Percentiles rank a stretch among this genome's conserved stretches.
These are phyloP conservation scores for Fusarium caatingaense DNA, from an alignment of 2,329 filamentous ascomycete species.

Conservation along the genomic window DNA sequence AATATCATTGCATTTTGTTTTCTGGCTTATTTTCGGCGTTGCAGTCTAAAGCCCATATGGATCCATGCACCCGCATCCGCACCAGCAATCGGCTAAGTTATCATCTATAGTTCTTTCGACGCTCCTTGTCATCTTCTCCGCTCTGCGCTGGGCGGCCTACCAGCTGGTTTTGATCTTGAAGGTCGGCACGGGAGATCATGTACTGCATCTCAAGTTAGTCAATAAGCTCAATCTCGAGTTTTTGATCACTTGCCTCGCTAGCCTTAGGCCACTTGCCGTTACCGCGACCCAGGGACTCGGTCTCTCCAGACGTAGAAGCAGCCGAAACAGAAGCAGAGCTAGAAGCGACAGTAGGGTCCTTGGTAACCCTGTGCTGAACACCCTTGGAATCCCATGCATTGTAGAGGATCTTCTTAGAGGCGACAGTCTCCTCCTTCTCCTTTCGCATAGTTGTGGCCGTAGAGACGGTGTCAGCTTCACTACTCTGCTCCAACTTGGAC, in stretches of 20 bases:
- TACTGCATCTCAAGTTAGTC: constrained; percentile 11
- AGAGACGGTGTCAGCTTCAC: constrained; percentile 38
- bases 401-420: constrained; percentile 26
- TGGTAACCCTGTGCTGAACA: constrained; percentile 32
- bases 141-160: background rate
- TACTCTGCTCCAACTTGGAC: background rate
- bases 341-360: constrained; percentile 42
- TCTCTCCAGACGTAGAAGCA: constrained; percentile 10
- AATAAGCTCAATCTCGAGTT: background rate
- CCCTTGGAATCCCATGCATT: constrained; percentile 51
- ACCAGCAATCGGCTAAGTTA: background rate
- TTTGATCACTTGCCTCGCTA: constrained; percentile 27
- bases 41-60: background rate
- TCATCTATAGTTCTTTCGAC: background rate
- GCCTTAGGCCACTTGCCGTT: constrained; percentile 44
- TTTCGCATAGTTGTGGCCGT: constrained; percentile 49
- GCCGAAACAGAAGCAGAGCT: constrained; percentile 17
- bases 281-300: background rate
- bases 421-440: constrained; percentile 6
- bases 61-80: background rate
- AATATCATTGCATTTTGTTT: constrained; percentile 45
- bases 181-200: constrained; percentile 33
- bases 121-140: constrained; percentile 22
- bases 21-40: constrained; percentile 2
- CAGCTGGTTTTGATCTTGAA: constrained; percentile 32